Evolutionary conservation across 306 rosid genomes (phyloP).

Genomic region (Hippophae rhamnoides): DNA sequence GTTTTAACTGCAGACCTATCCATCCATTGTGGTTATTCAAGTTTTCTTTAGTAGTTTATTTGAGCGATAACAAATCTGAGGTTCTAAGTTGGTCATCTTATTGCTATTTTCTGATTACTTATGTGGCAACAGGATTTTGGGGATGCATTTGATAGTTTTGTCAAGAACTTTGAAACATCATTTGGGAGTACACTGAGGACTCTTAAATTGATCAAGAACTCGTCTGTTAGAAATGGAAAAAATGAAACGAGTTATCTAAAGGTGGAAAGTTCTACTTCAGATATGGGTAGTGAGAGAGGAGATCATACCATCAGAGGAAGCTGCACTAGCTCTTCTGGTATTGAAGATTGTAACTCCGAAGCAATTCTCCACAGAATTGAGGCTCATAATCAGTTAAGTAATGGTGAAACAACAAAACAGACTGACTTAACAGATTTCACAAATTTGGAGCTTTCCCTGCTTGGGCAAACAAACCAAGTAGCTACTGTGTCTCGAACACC

Average conservation of each 20-base stretch:
- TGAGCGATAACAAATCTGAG: slow-evolving; percentile 26
- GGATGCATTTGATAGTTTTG: slow-evolving; percentile 54
- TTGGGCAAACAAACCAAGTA: slow-evolving; percentile 36
- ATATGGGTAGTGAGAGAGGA: slow-evolving; percentile 17
- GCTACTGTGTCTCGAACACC: slow-evolving; percentile 25
- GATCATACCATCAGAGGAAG: slow-evolving; percentile 20
- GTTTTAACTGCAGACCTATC: slow-evolving; percentile 28
- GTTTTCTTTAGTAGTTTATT: slow-evolving; percentile 25
- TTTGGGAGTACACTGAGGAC: slow-evolving; percentile 77
- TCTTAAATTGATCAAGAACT: slow-evolving; percentile 49
- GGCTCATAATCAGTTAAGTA: slow-evolving; percentile 21
- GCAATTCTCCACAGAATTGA: slow-evolving; percentile 6
- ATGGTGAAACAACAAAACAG: slow-evolving; percentile 29
- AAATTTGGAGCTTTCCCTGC: slow-evolving; percentile 34
- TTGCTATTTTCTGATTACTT: slow-evolving; percentile 36
- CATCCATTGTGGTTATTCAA: slow-evolving; percentile 30
- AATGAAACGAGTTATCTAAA: slow-evolving; percentile 15
- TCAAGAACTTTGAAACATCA: slow-evolving; percentile 69
- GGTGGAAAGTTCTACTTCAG: slow-evolving; percentile 21
- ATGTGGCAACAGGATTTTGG: slow-evolving; percentile 62
- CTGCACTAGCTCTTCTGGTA: slow-evolving; percentile 19
- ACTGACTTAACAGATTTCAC: slow-evolving; percentile 22
- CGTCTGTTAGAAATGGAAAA: slow-evolving; percentile 26
- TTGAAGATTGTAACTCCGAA: slow-evolving; percentile 27
- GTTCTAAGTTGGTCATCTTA: slow-evolving; percentile 24